Percentiles rank a stretch among this genome's conserved stretches.
Evolutionary conservation across 2,329 filamentous ascomycete genomes (phyloP).

Genomic region (Chaetomiaceae sp.): DNA sequence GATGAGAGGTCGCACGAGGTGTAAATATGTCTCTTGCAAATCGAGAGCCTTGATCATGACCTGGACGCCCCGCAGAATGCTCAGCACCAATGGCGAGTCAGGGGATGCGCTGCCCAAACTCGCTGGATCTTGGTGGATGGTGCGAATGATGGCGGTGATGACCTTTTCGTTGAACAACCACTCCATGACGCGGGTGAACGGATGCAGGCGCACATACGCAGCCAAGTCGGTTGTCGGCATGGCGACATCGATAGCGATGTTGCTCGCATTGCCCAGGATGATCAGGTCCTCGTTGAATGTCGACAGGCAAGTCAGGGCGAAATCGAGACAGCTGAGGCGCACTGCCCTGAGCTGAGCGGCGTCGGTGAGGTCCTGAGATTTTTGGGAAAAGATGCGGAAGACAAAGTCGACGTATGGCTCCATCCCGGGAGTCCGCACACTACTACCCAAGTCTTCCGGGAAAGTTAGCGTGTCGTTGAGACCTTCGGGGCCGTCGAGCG

Average conservation of each 20-base stretch:
- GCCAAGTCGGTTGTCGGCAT: slow-evolving; percentile 71
- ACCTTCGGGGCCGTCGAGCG: slow-evolving; percentile 55
- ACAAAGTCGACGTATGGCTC: slow-evolving; percentile 92
- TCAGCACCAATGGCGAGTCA: slow-evolving; percentile 76
- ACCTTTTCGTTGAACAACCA: slow-evolving; percentile 96
- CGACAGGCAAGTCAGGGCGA: slow-evolving; percentile 71
- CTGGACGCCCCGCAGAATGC: slow-evolving; percentile 74
- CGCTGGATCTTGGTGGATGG: slow-evolving; percentile 69
- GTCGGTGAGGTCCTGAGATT: slow-evolving; percentile 61
- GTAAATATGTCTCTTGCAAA: slow-evolving; percentile 84
- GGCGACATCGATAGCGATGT: slow-evolving; percentile 67
- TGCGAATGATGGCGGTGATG: slow-evolving; percentile 70
- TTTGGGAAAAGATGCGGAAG: slow-evolving; percentile 68
- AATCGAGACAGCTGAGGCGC: slow-evolving; percentile 75
- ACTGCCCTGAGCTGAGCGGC: slow-evolving; percentile 67
- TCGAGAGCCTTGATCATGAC: slow-evolving; percentile 79
- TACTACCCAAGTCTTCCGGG: slow-evolving; percentile 75
- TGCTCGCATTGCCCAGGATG: slow-evolving; percentile 74
- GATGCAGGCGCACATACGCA: slow-evolving; percentile 80
- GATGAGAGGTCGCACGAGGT: slow-evolving; percentile 77
- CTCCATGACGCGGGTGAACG: slow-evolving; percentile 92
- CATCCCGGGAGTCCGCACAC: slow-evolving; percentile 74
- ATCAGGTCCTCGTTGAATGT: slow-evolving; percentile 95
- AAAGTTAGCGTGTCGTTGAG: slow-evolving; percentile 78
- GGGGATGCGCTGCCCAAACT: slow-evolving; percentile 68